phyloP scores from a whole-genome alignment of 2,329 filamentous ascomycete genomes.

The Colletotrichum shisoi region DNA sequence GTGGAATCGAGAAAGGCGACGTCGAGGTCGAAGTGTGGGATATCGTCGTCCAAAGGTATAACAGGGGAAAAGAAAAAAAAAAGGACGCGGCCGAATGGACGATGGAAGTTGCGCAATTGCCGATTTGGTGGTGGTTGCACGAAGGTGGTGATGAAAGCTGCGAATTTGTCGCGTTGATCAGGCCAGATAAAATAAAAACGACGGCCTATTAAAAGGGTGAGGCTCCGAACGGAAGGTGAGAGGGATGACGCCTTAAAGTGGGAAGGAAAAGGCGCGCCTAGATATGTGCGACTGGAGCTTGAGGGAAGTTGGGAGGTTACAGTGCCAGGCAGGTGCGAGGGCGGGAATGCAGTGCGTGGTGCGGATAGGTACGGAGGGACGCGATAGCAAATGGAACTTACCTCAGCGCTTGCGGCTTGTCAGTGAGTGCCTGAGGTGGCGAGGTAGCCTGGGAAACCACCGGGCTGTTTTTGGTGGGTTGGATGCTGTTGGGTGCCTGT shows the following conservation, averaged over 20 bases:
- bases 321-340: slow-evolving; percentile 33
- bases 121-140: neutral
- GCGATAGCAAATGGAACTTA: slow-evolving; percentile 5
- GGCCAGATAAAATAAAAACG: neutral
- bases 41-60: neutral
- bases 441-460: neutral
- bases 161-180: neutral
- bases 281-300: slow-evolving; percentile 18
- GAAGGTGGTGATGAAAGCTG: slow-evolving; percentile 2
- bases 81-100: neutral
- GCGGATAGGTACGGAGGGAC: slow-evolving; percentile 1
- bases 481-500: slow-evolving; percentile 25
- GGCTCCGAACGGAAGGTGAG: slow-evolving; percentile 4
- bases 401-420: neutral
- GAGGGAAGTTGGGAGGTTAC: slow-evolving; percentile 6
- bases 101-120: neutral
- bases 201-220: slow-evolving; percentile 8
- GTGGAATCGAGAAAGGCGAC: neutral
- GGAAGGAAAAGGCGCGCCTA: slow-evolving; percentile 27
- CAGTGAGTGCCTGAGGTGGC: slow-evolving; percentile 4
- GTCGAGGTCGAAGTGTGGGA: neutral
- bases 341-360: slow-evolving; percentile 36
- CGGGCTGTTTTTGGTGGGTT: slow-evolving; percentile 9
- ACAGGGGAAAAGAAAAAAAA: neutral
- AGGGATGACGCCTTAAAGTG: slow-evolving; percentile 14